These are phyloP conservation scores for Deuterostichococcus epilithicus DNA, from an alignment of 139 green algal genomes.

Conservation along the genomic window DNA sequence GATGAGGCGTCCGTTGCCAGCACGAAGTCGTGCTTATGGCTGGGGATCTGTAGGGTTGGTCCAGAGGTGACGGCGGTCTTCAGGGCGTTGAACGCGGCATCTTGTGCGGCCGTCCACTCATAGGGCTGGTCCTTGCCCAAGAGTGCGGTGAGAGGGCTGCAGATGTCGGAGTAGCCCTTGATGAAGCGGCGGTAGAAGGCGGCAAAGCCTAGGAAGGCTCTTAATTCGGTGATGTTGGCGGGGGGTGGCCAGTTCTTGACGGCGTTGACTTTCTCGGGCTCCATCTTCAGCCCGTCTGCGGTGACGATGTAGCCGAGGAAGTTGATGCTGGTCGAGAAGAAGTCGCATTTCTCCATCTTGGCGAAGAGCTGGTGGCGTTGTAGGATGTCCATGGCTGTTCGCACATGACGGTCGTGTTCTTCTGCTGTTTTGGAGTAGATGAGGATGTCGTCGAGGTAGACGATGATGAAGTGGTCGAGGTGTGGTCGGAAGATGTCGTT, in stretches of 20 bases:
- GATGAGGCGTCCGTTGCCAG: constrained; percentile 32
- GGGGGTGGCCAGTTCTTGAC: constrained; percentile 22
- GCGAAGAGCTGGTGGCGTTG: constrained; percentile 19
- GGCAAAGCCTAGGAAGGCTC: constrained; percentile 27
- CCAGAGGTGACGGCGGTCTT: neutral
- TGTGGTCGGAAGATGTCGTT: constrained; percentile 33
- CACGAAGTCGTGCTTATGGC: neutral
- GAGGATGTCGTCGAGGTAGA: constrained; percentile 65
- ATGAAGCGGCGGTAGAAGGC: constrained; percentile 38
- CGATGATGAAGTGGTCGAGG: constrained; percentile 31
- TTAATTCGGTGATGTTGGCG: constrained; percentile 9
- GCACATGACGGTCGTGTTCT: constrained; percentile 45
- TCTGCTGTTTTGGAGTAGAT: constrained; percentile 34
- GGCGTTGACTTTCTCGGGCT: constrained; percentile 10
- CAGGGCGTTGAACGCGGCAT: constrained; percentile 13
- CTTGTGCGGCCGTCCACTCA: neutral
- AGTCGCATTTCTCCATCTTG: constrained; percentile 42
- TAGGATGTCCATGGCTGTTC: constrained; percentile 25
- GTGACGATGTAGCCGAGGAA: constrained; percentile 42
- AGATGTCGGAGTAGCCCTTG: constrained; percentile 24
- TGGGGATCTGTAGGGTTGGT: neutral
- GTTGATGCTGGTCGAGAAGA: constrained; percentile 24
- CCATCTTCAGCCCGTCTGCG: constrained; percentile 7
- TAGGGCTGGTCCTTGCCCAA: neutral
- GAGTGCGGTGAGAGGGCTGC: constrained; percentile 5